Percentiles rank a stretch among this genome's conserved stretches.
Evolutionary conservation across 805 yeast genomes (phyloP).

Genomic region (Candida tibetensis): DNA sequence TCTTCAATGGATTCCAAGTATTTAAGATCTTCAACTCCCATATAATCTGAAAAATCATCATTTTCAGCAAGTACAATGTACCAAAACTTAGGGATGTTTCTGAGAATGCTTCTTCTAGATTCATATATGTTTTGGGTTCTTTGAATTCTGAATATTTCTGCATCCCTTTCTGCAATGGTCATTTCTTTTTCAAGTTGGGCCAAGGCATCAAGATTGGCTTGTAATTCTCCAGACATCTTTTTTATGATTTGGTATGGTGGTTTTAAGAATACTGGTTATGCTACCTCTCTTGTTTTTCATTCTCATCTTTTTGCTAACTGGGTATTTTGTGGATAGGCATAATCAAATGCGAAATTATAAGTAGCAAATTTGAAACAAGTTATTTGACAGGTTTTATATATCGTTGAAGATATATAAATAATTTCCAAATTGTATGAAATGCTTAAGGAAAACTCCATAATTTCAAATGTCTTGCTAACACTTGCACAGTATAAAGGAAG

Average conservation of each 20-base stretch:
- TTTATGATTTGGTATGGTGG: too few relatives aligned
- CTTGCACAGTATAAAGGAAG: constrained; percentile 35
- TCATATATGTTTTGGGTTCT: constrained; percentile 57
- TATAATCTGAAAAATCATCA: constrained; percentile 79
- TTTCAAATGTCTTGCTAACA: constrained; percentile 35
- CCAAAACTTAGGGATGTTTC: constrained; percentile 77
- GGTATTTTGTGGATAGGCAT: too few relatives aligned
- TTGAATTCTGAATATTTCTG: constrained; percentile 51
- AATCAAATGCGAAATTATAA: too few relatives aligned
- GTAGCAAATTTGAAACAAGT: too few relatives aligned
- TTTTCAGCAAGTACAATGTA: constrained; percentile 78
- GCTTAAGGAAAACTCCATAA: constrained; percentile 31
- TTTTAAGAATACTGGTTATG: too few relatives aligned
- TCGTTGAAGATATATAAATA: too few relatives aligned
- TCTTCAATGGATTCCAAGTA: constrained; percentile 66
- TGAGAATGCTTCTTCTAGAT: constrained; percentile 52
- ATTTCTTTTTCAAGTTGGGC: constrained; percentile 58
- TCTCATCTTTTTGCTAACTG: too few relatives aligned
- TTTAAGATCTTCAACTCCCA: constrained; percentile 73
- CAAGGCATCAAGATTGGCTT: constrained; percentile 37
- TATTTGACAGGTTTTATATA: too few relatives aligned
- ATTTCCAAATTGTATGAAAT: too few relatives aligned
- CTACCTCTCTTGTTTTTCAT: too few relatives aligned
- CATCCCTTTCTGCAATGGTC: constrained; percentile 58
- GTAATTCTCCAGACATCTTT: constrained; percentile 8